phyloP scores from a whole-genome alignment of 208 protist genomes.

The Lotmaria passim region DNA sequence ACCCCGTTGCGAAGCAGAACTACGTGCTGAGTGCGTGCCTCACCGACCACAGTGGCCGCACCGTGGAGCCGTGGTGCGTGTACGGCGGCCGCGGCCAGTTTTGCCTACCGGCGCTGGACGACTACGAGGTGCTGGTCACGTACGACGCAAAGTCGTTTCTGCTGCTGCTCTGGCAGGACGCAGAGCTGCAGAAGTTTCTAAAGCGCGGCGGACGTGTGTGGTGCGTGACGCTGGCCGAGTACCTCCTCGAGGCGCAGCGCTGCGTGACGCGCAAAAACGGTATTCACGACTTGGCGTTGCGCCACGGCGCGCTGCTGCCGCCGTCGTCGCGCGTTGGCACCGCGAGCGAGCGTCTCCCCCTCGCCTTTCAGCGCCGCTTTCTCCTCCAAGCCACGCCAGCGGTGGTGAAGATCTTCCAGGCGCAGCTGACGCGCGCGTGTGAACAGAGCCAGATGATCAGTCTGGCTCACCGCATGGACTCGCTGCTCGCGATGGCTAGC shows the following conservation, averaged over 20 bases:
- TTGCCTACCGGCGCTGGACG: constrained; percentile 60
- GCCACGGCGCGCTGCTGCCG: constrained; percentile 63
- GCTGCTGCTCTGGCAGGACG: constrained; percentile 63
- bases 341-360: constrained; percentile 50
- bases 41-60: constrained; percentile 43
- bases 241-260: constrained; percentile 78
- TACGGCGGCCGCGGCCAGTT: constrained; percentile 64
- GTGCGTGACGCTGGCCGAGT: constrained; percentile 88
- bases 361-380: constrained; percentile 62
- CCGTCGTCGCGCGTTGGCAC: constrained; percentile 55
- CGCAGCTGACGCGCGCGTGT: constrained; percentile 53
- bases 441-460: constrained; percentile 68
- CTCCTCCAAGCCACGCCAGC: constrained; percentile 55
- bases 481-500: constrained; percentile 73
- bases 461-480: constrained; percentile 82
- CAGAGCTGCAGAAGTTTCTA: constrained; percentile 67
- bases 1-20: constrained; percentile 63
- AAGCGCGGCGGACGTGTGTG: constrained; percentile 82
- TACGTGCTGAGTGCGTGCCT: constrained; percentile 67
- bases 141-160: constrained; percentile 84
- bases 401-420: constrained; percentile 47
- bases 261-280: constrained; percentile 58
- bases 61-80: constrained; percentile 74
- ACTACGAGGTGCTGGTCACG: constrained; percentile 75
- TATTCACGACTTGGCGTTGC: constrained; percentile 59